Base-by-base conservation (phyloP, 495 filamentous ascomycete species). In the Neurospora tetrasperma region DNA sequence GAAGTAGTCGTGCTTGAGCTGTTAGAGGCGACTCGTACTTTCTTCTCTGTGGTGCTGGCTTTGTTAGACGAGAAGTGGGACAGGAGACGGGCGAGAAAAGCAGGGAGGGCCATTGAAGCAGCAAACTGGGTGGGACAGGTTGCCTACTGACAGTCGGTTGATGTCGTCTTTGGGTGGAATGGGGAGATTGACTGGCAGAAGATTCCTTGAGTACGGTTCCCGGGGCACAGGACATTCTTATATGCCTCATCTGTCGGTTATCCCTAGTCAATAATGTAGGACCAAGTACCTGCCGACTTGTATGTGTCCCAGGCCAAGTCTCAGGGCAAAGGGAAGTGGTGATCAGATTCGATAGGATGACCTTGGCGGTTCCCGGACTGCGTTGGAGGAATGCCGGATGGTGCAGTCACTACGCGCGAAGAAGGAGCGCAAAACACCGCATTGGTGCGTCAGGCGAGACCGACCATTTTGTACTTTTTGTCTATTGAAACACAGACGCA, bases 301-400 rank as follows among this genome's bases (percentile, higher is more conserved):
- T 66, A 46, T 72, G 39, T 23, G 42, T 35, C 4, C 41, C 41
- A 38, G 70, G 70, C 42, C 40, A 40, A 40, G 39, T 39, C 39
- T 8, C 39, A 39, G 39, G 39, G 39, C 39, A n/a, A 54, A 23
- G 46, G 54, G 44, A 23, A 27, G 46, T 66, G 44, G 66, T 59
- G 41, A n/a, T 66, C 23, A 42, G 16, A 42, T 70, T 54, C 66
- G 27, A 72, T 38, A 62, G n/a, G 72, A 75, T 43, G 73, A 54
- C 23, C 35, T 69, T 72, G 41, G 70, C 74, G 74, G 72, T 78
- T 73, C 20, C 79, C 83, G 82, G 83, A 85, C 82, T 78, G 78
- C 76, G 81, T 83, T 85, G 83, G 83, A 85, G 83, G 80, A 75
- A 84, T 78, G 79, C 83, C 83, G 83, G 82, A 74, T 72, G 72